Base-by-base conservation (phyloP, 176 grass and related monocot species). In the Thalia dealbata region DNA sequence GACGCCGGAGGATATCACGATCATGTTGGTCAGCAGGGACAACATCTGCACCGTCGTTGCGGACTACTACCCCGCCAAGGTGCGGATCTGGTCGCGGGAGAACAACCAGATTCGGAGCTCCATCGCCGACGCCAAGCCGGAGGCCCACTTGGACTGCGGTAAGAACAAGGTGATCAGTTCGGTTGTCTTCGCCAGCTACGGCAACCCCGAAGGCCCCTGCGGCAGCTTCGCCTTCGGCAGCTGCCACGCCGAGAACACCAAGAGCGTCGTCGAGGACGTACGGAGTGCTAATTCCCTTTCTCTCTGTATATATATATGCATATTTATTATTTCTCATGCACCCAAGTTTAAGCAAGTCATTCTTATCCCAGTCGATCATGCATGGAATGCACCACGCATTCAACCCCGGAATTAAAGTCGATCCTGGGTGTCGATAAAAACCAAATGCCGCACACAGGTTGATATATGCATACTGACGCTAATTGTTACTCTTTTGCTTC, bases 141-240 rank as follows among this genome's bases (percentile, higher is more conserved):
- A 67, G n/a, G 93, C 89, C n/a, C 78, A n/a, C 26, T 70, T 92
- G 60, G 78, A 28, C 41, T 97, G 93, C 76, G 80, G 77, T 10
- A 73, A 73, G 19, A 71, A 82, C 59, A 90, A 90, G 84, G 73
- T 67, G 25, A 88, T 97, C 73, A 71, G 87, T 43, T 74, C 89
- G 78, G 70, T 97, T 11, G 81, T 82, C 73, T 97, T 92, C 1
- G 93, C 93, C 52, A 92, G 93, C 81, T 92, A 86, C 4, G 93
- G 93, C 27, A 97, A 92, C 81, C 93, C 89, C 2, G 61, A 22
- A 7, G 93, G 93, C 18, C 15, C 50, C 13, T 97, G 93, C 41
- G 93, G 85, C 61, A 90, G 86, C 80, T 90, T 92, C 81, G 90
- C 84, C 0, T 29, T 18, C 0, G 93, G 93, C 14, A 82, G 42